These are phyloP conservation scores for Tricholomella constricta DNA, from an alignment of 768 basidiomycete species.

Conservation along the genomic window DNA sequence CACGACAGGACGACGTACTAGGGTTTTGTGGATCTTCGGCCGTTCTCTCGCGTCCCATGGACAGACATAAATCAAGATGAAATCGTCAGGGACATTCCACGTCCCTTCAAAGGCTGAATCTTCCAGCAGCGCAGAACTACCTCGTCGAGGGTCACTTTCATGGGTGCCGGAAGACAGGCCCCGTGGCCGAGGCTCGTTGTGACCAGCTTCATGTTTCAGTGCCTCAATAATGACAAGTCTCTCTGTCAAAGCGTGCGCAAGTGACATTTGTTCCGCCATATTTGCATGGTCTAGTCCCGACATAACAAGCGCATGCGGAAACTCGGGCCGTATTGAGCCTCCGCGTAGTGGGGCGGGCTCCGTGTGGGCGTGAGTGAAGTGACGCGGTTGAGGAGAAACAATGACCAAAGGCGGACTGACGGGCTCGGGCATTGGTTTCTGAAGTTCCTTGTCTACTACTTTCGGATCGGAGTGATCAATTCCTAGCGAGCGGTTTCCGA, in stretches of 20 bases:
- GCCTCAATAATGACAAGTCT: slow-evolving; percentile 49
- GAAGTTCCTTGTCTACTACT: too few relatives aligned
- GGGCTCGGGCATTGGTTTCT: slow-evolving; percentile 8
- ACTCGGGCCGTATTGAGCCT: slow-evolving; percentile 21
- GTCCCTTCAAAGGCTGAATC: slow-evolving; percentile 39
- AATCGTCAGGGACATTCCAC: slow-evolving; percentile 66
- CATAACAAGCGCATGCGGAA: slow-evolving; percentile 65
- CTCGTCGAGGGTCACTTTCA: not conserved
- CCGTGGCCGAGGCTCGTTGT: slow-evolving; percentile 4
- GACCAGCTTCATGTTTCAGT: slow-evolving; percentile 12
- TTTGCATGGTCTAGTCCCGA: slow-evolving; percentile 64
- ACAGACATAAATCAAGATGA: slow-evolving; percentile 76
- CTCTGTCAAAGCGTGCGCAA: slow-evolving; percentile 56
- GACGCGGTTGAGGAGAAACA: slow-evolving; percentile 19
- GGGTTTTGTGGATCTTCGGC: slow-evolving; percentile 62
- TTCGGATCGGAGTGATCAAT: not conserved
- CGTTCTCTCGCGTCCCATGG: slow-evolving; percentile 62
- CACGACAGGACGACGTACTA: slow-evolving; percentile 64
- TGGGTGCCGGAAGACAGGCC: not conserved
- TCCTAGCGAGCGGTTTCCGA: not conserved
- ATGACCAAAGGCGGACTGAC: slow-evolving; percentile 8
- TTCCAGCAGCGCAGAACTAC: slow-evolving; percentile 18
- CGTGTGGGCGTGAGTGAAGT: slow-evolving; percentile 33
- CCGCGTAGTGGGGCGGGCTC: slow-evolving; percentile 30
- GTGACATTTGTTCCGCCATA: slow-evolving; percentile 57